These are phyloP conservation scores for Parastagonospora avenae DNA, from an alignment of 2,329 filamentous ascomycete genomes.

Conservation along the genomic window DNA sequence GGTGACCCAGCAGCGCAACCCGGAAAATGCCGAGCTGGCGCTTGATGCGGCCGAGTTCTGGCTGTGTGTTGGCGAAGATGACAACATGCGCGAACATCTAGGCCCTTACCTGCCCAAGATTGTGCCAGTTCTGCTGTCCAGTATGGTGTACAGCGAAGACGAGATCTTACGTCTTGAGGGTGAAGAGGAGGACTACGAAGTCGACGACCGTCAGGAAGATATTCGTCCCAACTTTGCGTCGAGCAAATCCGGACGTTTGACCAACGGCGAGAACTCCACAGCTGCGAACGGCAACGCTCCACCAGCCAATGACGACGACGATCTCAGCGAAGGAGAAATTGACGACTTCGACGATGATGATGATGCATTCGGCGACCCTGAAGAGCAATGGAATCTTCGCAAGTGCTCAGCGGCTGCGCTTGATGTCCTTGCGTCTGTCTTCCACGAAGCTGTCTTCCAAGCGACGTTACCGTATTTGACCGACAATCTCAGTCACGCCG, in stretches of 20 bases:
- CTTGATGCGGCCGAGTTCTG: constrained; percentile 97
- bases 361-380: constrained; percentile 73
- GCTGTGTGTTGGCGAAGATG: constrained; percentile 89
- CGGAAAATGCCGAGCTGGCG: constrained; percentile 84
- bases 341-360: constrained; percentile 74
- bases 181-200: constrained; percentile 81
- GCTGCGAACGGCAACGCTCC: constrained; percentile 54
- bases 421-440: constrained; percentile 91
- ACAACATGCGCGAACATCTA: constrained; percentile 75
- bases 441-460: constrained; percentile 85
- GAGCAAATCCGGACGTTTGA: constrained; percentile 63
- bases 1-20: constrained; percentile 81
- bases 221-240: constrained; percentile 93
- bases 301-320: constrained; percentile 61
- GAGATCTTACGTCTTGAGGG: constrained; percentile 85
- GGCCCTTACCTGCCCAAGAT: constrained; percentile 81
- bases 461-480: constrained; percentile 91
- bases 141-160: constrained; percentile 96
- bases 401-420: constrained; percentile 97
- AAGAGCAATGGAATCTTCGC: constrained; percentile 91
- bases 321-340: constrained; percentile 87
- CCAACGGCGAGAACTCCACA: constrained; percentile 47
- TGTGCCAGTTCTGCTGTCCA: constrained; percentile 86
- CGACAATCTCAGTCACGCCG: constrained; percentile 81
- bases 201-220: constrained; percentile 87